Conservation (phyloP, 2,329 filamentous ascomycete species). For the Phyllosticta paracitricarpa region DNA sequence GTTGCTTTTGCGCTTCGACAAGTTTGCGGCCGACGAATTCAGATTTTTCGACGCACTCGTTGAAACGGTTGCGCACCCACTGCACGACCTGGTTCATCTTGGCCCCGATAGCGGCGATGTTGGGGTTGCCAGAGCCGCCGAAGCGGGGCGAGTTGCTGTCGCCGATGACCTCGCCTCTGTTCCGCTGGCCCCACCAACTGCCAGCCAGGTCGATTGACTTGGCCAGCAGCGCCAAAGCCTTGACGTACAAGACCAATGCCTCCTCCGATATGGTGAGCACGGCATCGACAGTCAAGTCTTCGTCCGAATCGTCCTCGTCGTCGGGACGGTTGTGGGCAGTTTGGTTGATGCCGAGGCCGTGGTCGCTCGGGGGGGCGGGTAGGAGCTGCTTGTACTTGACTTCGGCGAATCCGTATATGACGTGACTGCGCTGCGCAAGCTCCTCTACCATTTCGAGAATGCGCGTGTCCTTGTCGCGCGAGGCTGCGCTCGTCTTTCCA, state of each 20-base stretch:
- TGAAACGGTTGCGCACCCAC: constrained; percentile 90
- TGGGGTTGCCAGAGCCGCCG: constrained; percentile 22
- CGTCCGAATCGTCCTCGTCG: constrained; percentile 51
- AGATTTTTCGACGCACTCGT: constrained; percentile 93
- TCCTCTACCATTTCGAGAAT: constrained; percentile 81
- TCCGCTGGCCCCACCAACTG: constrained; percentile 79
- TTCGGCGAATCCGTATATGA: constrained; percentile 94
- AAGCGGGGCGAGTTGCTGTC: constrained; percentile 24
- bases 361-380: constrained; percentile 67
- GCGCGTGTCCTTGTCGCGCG: constrained; percentile 68
- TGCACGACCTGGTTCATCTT: constrained; percentile 91
- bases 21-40: constrained; percentile 87
- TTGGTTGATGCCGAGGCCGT: constrained; percentile 50
- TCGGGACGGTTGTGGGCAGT: constrained; percentile 32
- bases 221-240: constrained; percentile 78
- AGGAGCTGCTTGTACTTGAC: constrained; percentile 98
- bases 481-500: constrained; percentile 41
- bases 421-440: constrained; percentile 83
- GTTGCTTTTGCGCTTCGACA: constrained; percentile 70
- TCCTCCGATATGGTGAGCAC: constrained; percentile 84
- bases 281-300: constrained; percentile 75
- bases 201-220: constrained; percentile 95
- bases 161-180: constrained; percentile 49
- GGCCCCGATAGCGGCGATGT: constrained; percentile 40
- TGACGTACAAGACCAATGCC: constrained; percentile 90